Base-by-base conservation (phyloP, 2,329 filamentous ascomycete species). In the Septoria petroselini region DNA sequence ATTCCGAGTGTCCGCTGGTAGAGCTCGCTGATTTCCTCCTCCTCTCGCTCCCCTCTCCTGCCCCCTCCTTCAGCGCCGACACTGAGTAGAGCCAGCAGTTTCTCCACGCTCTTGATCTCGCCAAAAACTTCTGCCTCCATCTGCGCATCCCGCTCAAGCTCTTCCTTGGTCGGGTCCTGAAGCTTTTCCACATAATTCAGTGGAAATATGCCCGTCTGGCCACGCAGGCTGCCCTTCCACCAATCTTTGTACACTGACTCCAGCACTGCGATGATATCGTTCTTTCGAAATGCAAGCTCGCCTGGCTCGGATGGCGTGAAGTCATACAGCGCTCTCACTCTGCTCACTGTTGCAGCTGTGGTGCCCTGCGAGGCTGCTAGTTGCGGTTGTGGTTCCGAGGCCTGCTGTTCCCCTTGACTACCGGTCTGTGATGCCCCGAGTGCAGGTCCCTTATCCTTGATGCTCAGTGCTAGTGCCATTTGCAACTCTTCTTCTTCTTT, bases 201-300 rank as follows among this genome's bases (percentile, higher is more conserved):
- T 5, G 93, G 93, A 71, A 98, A 98, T 58, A 98, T 98, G 61
- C 93, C 93, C 5, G 90, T 96, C 70, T 96, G 89, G 15, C 93
- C 93, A 66, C 91, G 84, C 52, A 98, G 75, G 34, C 91, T 95
- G 1, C 93, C 93, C 62, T 95, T 91, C 93, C 93, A 98, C 93
- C 93, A 98, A 70, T 98, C 93, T 71, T 97, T 98, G 74, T 94
- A 98, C 1, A 97, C 93, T 1, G 91, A 96, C 71, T 97, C 93
- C 33, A 98, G 77, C 12, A 98, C 93, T 1, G 93, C 91, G 68
- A 98, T 98, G 33, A 97, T 86, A 67, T 98, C 93, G 21, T 93
- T 91, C 73, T 95, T 95, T 61, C 91, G 86, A 70, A 98, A 98
- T 61, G 95, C 90, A 54, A 98, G 76, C 73, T 98, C 93, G 40